Evolutionary conservation across 1,139 yeast genomes (phyloP), one percentile per base, ranked within the genome.

Genomic region (Waltiozyma sp.): DNA sequence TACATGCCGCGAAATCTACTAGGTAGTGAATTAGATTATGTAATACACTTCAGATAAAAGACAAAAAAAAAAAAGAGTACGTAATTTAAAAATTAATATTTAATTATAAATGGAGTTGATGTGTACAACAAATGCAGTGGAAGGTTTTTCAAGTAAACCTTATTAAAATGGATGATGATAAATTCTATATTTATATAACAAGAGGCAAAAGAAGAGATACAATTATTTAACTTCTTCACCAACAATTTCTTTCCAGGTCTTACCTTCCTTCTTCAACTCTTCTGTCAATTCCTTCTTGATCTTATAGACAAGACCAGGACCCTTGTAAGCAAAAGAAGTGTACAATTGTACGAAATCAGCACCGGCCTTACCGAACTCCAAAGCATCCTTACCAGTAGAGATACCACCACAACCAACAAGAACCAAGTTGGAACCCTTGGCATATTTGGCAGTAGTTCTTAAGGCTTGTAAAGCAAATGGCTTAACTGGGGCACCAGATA

Each of bases 351-450:
- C 78, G 57, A 80, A 85, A 31, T 84, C 73, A 14, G 98, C 97
- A 47, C 98, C 98, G 1, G 96, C 96, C 56, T 75, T 77, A 33
- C 93, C 96, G 63, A 82, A 91, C 53, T 89, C 97, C 43, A 89
- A 66, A 1, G 89, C 96, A 59, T 89, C 97, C 53, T 77, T 70
- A 45, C 95, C 97, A 35, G 69, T 65, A 24, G 84, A 69, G 52
- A 89, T 87, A 49, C 98, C 98, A 44, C 98, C 98, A 63, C 96
- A 88, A 23, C 97, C 98, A 50, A 89, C 75, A 41, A 89, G 71
- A 1, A 88, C 86, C 49, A 88, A 64, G 43, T 74, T 68, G 15
- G 65, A 59, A 48, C 77, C 86, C 54, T 87, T 86, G 40, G 95
- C 75, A 58, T 84, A 72, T 57, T 83, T 80, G 46, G 89, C 75